A percentile compares a stretch with the other conserved stretches of the same genome.
Conservation (phyloP, 495 filamentous ascomycete genomes). For the Astrothelium macrocarpum region DNA sequence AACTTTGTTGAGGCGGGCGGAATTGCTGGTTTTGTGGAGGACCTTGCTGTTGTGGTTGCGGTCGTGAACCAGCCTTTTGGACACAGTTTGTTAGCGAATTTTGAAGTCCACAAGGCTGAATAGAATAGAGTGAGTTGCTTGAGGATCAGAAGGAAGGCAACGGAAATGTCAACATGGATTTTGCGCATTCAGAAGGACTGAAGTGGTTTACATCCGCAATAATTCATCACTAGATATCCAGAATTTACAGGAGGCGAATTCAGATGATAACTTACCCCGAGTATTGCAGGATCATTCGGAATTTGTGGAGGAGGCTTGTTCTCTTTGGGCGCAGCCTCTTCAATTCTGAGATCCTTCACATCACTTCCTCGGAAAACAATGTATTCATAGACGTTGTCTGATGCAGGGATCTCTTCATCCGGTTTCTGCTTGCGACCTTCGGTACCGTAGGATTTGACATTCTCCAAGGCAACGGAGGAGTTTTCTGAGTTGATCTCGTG, state of each 20-base stretch:
- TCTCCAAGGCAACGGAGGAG: conserved; percentile 90
- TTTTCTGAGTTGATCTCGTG: conserved; percentile 97
- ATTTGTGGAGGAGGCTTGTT: conserved; percentile 56
- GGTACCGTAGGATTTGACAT: conserved; percentile 86
- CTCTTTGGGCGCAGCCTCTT: conserved; percentile 59
- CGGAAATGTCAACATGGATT: conserved; percentile 91
- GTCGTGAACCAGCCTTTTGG: conserved; percentile 30
- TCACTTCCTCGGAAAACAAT: conserved; percentile 98
- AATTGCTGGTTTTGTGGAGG: conserved; percentile 30
- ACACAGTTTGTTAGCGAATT: background rate
- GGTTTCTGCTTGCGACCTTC: conserved; percentile 75
- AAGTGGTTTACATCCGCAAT: conserved; percentile 72
- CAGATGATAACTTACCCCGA: conserved; percentile 68
- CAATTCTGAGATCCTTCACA: conserved; percentile 93
- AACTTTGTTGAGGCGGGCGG: conserved; percentile 19
- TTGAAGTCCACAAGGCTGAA: background rate
- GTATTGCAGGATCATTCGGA: conserved; percentile 92
- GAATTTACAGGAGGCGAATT: conserved; percentile 12
- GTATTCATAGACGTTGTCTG: conserved; percentile 88
- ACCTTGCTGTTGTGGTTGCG: conserved; percentile 30
- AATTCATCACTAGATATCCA: conserved; percentile 58
- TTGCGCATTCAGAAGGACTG: conserved; percentile 80
- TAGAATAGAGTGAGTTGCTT: background rate
- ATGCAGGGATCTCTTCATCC: conserved; percentile 68
- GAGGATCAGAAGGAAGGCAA: conserved; percentile 98